Percentiles rank a stretch among this genome's conserved stretches.
Conservation (phyloP, 371 early-diverging fungal genomes). For the Rhizomucor pusillus region DNA sequence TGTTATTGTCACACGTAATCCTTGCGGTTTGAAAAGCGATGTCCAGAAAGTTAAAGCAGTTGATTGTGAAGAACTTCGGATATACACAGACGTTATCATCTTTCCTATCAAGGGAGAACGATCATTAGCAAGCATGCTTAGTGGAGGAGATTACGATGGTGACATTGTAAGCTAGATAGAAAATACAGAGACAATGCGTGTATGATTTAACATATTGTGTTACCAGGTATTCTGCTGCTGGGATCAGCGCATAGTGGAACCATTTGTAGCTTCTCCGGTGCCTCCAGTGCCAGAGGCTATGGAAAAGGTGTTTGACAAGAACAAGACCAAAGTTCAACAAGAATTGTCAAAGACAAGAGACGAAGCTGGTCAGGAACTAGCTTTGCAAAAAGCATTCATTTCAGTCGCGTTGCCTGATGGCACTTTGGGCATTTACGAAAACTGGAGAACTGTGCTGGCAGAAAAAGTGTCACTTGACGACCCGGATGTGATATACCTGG, state of each 20-base stretch:
- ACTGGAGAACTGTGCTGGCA: slow-evolving; percentile 39
- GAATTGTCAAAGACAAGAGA: slow-evolving; percentile 5
- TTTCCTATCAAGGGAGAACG: slow-evolving; percentile 38
- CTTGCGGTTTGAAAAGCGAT: slow-evolving; percentile 44
- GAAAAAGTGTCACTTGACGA: slow-evolving; percentile 30
- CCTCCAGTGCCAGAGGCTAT: slow-evolving; percentile 12
- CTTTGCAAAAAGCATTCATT: slow-evolving; percentile 29
- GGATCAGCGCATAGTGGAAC: slow-evolving; percentile 43
- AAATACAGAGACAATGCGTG: no score
- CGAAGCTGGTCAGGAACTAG: slow-evolving; percentile 9
- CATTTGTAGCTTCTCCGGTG: slow-evolving; percentile 25
- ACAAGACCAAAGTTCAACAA: slow-evolving; percentile 18
- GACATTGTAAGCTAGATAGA: slow-evolving; percentile 34
- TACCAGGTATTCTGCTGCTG: slow-evolving; percentile 50
- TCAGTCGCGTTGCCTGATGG: slow-evolving; percentile 30
- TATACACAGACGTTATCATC: slow-evolving; percentile 43
- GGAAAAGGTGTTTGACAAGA: slow-evolving; percentile 29
- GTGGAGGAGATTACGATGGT: slow-evolving; percentile 57
- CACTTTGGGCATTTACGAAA: slow-evolving; percentile 36
- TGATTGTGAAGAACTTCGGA: slow-evolving; percentile 28
- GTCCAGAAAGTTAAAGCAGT: slow-evolving; percentile 45
- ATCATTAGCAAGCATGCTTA: slow-evolving; percentile 41
- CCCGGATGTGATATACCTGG: slow-evolving; percentile 37
- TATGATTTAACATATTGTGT: background rate
- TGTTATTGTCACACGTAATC: slow-evolving; percentile 43